These are phyloP conservation scores for Penstemon newberryi DNA, from an alignment of 257 asterid species.

Conservation along the genomic window DNA sequence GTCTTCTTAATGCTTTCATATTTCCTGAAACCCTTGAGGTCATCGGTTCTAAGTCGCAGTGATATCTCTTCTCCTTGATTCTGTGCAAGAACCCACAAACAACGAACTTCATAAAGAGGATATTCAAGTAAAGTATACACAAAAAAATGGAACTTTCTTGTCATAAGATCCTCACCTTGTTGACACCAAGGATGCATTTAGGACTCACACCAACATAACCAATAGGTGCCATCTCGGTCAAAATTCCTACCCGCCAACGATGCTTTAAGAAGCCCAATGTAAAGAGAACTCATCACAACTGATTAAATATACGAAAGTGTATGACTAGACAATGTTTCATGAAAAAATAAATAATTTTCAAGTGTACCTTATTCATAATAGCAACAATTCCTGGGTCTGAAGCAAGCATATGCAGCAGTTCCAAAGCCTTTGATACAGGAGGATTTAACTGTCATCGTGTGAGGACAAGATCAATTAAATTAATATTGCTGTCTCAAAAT, in stretches of 20 bases:
- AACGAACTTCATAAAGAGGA: slow-evolving; percentile 28
- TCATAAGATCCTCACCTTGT: slow-evolving; percentile 57
- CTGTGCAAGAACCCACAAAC: slow-evolving; percentile 40
- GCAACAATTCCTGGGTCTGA: slow-evolving; percentile 95
- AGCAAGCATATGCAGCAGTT: slow-evolving; percentile 90
- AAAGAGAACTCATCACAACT: slow-evolving; percentile 31
- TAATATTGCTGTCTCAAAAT: not conserved
- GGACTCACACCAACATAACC: slow-evolving; percentile 95
- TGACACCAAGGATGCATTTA: slow-evolving; percentile 85
- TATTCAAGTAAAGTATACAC: not conserved
- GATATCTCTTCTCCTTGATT: slow-evolving; percentile 97
- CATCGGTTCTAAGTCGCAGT: slow-evolving; percentile 89
- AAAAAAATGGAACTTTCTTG: slow-evolving; percentile 9
- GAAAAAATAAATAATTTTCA: slow-evolving; percentile 15
- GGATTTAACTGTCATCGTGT: slow-evolving; percentile 66
- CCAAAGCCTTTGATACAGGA: slow-evolving; percentile 79
- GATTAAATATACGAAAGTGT: slow-evolving; percentile 3
- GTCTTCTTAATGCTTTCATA: slow-evolving; percentile 81
- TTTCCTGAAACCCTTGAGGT: slow-evolving; percentile 94
- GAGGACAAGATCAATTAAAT: slow-evolving; percentile 23
- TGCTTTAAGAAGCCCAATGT: slow-evolving; percentile 57
- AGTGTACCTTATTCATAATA: slow-evolving; percentile 85
- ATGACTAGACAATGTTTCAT: slow-evolving; percentile 19
- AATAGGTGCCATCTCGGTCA: slow-evolving; percentile 96
- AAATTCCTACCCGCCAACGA: slow-evolving; percentile 87